phyloP scores from a whole-genome alignment of 371 early-diverging fungal species.

The Syncephalastrum contaminatum region DNA sequence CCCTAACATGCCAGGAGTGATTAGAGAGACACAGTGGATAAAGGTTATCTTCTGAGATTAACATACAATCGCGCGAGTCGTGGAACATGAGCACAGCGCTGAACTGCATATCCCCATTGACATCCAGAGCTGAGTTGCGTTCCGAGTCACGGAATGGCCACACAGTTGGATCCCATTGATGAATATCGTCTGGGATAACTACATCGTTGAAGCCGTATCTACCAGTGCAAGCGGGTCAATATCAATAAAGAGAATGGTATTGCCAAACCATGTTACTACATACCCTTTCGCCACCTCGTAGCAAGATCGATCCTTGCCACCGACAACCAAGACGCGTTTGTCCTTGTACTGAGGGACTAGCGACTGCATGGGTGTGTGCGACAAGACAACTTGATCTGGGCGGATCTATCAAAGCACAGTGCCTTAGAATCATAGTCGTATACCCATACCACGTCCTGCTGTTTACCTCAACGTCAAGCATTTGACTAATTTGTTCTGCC shows the following conservation, averaged over 20 bases:
- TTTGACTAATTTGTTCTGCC: conserved; percentile 65
- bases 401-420: conserved; percentile 38
- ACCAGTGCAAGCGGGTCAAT: conserved; percentile 1
- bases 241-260: too few relatives aligned
- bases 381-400: conserved; percentile 73
- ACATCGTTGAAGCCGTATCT: conserved; percentile 78
- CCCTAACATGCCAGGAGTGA: conserved; percentile 32
- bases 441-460: not conserved
- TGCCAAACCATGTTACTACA: not conserved
- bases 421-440: not conserved
- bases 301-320: conserved; percentile 64
- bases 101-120: conserved; percentile 21
- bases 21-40: not conserved
- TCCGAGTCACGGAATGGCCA: conserved; percentile 68
- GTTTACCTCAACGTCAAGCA: conserved; percentile 58
- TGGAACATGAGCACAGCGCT: conserved; percentile 82
- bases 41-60: too few relatives aligned
- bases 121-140: not conserved
- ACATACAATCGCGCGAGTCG: conserved; percentile 78
- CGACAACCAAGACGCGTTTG: conserved; percentile 69
- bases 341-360: conserved; percentile 58
- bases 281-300: conserved; percentile 61
- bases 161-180: conserved; percentile 64
- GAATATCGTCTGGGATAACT: conserved; percentile 77
- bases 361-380: conserved; percentile 82